Conservation (phyloP, 1,284 basidiomycete genomes). For the Taiwanofungus camphoratus region DNA sequence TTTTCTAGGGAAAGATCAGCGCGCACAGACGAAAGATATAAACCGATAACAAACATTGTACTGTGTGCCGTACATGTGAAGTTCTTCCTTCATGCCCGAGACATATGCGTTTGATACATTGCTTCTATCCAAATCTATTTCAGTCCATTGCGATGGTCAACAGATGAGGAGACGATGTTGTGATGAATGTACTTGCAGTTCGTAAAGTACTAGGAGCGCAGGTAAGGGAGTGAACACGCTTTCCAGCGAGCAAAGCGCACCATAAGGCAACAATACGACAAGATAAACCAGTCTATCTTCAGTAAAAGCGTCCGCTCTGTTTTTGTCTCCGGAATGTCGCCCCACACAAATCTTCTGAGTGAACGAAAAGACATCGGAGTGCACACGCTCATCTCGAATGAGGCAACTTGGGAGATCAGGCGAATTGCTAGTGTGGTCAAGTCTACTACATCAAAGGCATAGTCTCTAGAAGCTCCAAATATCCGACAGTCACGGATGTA, state of each 20-base stretch:
- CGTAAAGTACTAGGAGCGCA: conserved; percentile 48
- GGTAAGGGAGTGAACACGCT: too few species aligned
- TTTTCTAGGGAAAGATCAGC: conserved; percentile 37
- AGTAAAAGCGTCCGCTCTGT: conserved; percentile 44
- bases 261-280: conserved; percentile 68
- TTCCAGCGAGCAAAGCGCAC: too few species aligned
- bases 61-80: conserved; percentile 64
- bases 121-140: conserved; percentile 61
- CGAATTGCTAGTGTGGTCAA: too few species aligned
- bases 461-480: too few species aligned
- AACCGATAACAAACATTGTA: conserved; percentile 46
- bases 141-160: not conserved
- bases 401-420: not conserved
- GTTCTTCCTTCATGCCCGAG: conserved; percentile 78
- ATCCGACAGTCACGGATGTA: too few species aligned
- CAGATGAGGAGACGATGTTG: not conserved
- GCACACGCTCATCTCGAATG: not conserved
- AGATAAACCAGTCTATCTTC: conserved; percentile 61
- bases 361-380: conserved; percentile 12
- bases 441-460: too few species aligned
- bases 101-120: conserved; percentile 72
- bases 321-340: conserved; percentile 30
- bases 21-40: not conserved
- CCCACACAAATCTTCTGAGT: conserved; percentile 27
- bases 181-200: conserved; percentile 39